Conservation (phyloP, 495 filamentous ascomycete species). For the Antarctomyces pellizariae region DNA sequence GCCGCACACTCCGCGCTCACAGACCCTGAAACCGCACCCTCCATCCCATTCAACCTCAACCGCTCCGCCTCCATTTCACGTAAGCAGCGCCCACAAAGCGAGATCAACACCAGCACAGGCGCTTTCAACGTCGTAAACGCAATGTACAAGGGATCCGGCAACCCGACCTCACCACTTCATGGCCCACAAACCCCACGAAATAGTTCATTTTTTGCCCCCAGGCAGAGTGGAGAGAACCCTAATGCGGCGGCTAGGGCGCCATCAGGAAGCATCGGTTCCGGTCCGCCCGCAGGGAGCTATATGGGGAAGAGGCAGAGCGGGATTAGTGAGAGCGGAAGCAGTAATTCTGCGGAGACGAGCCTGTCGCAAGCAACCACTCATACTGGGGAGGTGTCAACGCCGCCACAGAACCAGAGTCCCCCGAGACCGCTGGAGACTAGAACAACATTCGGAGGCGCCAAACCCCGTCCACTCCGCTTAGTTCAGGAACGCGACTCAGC, state of each 20-base stretch:
- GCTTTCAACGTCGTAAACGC: slow-evolving; percentile 54
- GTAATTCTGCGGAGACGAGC: too few relatives aligned
- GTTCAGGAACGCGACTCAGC: slow-evolving; percentile 50
- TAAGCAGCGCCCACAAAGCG: slow-evolving; percentile 40
- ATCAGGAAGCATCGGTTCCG: slow-evolving; percentile 17
- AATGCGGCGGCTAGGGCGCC: slow-evolving; percentile 9
- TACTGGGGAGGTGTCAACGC: slow-evolving; percentile 30
- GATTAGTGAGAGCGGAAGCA: slow-evolving; percentile 36
- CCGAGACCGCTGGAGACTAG: slow-evolving; percentile 35
- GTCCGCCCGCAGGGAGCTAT: slow-evolving; percentile 27
- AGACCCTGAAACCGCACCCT: slow-evolving; percentile 62
- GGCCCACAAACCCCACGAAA: slow-evolving; percentile 21
- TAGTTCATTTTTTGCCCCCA: slow-evolving; percentile 23
- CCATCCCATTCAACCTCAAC: slow-evolving; percentile 41
- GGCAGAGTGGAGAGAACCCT: slow-evolving; percentile 11
- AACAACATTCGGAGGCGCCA: slow-evolving; percentile 40
- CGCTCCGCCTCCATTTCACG: slow-evolving; percentile 41
- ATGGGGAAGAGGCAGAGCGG: slow-evolving; percentile 25
- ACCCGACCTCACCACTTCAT: slow-evolving; percentile 31
- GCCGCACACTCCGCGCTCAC: slow-evolving; percentile 18
- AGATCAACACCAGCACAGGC: slow-evolving; percentile 31
- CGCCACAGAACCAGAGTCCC: slow-evolving; percentile 22
- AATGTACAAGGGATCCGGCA: slow-evolving; percentile 47
- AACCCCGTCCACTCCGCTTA: slow-evolving; percentile 62
- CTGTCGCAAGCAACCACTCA: too few relatives aligned